phyloP scores from a whole-genome alignment of 2,329 filamentous ascomycete genomes.

The Macrophomina phaseolina region DNA sequence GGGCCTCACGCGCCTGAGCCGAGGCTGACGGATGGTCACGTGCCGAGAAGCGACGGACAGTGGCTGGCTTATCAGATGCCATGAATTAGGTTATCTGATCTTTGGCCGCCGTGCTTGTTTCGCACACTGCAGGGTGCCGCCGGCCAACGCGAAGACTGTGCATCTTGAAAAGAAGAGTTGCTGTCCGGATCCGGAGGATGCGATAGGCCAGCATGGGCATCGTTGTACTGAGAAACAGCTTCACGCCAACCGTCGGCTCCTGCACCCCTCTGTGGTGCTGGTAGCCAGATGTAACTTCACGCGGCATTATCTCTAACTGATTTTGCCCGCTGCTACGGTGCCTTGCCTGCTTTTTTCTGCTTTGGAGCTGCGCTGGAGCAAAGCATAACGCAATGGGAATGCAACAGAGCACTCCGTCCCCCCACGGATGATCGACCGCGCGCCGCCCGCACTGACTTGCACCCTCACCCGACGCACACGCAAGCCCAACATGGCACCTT shows the following conservation, averaged over 20 bases:
- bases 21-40: conserved; percentile 2
- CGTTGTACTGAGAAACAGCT: too few species aligned
- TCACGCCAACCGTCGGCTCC: too few species aligned
- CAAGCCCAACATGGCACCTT: neutral
- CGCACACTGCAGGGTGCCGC: neutral
- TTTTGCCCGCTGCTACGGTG: neutral
- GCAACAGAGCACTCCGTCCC: neutral
- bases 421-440: neutral
- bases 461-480: neutral
- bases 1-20: conserved; percentile 3
- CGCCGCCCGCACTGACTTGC: conserved; percentile 3
- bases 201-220: too few species aligned
- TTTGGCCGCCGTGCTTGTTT: neutral
- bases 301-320: neutral
- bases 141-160: too few species aligned
- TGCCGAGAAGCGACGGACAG: neutral
- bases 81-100: neutral
- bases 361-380: neutral
- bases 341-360: neutral
- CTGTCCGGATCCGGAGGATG: too few species aligned
- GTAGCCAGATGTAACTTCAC: neutral
- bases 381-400: conserved; percentile 1
- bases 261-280: neutral
- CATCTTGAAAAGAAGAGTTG: too few species aligned
- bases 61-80: neutral